These are phyloP conservation scores for Mariannaea sp. DNA, from an alignment of 2,329 filamentous ascomycete genomes.

Conservation along the genomic window DNA sequence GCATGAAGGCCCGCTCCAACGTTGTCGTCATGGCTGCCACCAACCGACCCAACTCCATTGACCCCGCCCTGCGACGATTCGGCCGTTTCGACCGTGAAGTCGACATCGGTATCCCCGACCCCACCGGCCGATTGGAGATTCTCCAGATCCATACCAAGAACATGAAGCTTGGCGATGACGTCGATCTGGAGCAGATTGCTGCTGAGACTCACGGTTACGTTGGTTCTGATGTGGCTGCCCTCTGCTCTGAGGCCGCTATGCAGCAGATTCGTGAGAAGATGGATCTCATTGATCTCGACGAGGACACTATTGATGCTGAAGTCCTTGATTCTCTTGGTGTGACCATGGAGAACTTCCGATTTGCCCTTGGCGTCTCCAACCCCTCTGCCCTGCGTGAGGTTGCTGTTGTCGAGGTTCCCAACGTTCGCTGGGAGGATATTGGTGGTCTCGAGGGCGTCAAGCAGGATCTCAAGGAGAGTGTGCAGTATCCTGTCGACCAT, in stretches of 20 bases:
- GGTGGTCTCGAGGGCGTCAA: slow-evolving; percentile 98
- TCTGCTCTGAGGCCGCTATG: slow-evolving; percentile 99
- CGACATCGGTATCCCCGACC: slow-evolving; percentile 97
- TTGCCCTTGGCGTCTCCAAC: slow-evolving; percentile 96
- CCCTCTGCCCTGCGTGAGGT: slow-evolving; percentile 98
- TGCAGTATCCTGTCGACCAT: slow-evolving; percentile 98
- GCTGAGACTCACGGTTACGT: slow-evolving; percentile 99
- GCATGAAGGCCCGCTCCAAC: slow-evolving; percentile 99
- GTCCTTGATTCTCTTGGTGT: slow-evolving; percentile 97
- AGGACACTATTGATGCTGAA: slow-evolving; percentile 98
- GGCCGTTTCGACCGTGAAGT: slow-evolving; percentile 99
- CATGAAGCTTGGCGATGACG: slow-evolving; percentile 98
- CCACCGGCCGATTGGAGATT: slow-evolving; percentile 97
- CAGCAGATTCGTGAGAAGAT: slow-evolving; percentile 99
- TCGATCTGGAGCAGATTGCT: slow-evolving; percentile 95
- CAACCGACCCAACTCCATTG: slow-evolving; percentile 98
- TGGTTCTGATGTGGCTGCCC: slow-evolving; percentile 95
- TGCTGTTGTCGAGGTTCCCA: slow-evolving; percentile 98
- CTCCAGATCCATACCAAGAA: slow-evolving; percentile 99
- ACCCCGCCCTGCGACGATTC: slow-evolving; percentile 95
- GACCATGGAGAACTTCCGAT: slow-evolving; percentile 99
- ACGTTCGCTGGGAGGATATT: slow-evolving; percentile 99
- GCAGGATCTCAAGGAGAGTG: slow-evolving; percentile 98
- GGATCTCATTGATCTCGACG: slow-evolving; percentile 98
- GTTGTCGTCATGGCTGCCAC: slow-evolving; percentile 99